These are phyloP conservation scores for Senecio squalidus DNA, from an alignment of 140 eudicot species.

Conservation along the genomic window DNA sequence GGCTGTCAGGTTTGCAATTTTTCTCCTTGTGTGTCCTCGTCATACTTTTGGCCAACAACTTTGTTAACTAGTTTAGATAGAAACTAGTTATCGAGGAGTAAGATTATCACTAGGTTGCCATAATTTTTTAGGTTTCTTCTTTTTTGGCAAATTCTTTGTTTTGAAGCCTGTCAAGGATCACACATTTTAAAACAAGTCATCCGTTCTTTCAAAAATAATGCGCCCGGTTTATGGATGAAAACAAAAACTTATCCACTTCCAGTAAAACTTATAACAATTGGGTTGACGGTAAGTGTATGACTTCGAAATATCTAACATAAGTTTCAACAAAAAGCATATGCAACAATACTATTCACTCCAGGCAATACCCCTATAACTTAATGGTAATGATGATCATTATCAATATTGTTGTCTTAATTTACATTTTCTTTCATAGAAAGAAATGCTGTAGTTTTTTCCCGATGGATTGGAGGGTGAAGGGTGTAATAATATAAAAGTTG, in stretches of 20 bases:
- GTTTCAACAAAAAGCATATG: too few species aligned
- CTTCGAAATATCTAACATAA: too few species aligned
- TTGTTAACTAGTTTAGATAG: constrained; percentile 4
- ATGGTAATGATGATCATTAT: too few species aligned
- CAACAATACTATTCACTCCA: too few species aligned
- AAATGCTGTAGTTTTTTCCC: too few species aligned
- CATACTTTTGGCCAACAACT: not conserved
- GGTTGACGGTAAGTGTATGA: too few species aligned
- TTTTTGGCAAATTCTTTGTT: not conserved
- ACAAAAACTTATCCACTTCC: not conserved
- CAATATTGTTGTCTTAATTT: too few species aligned
- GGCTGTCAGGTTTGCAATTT: constrained; percentile 52
- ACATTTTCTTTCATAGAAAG: too few species aligned
- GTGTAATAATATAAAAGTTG: too few species aligned
- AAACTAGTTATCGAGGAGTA: not conserved
- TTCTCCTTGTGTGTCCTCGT: not conserved
- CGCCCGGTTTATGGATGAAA: not conserved
- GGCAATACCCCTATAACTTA: too few species aligned
- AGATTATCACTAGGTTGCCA: not conserved
- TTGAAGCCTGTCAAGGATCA: not conserved
- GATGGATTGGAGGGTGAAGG: too few species aligned
- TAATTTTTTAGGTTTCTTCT: not conserved
- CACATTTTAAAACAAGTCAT: not conserved
- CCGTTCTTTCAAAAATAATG: not conserved
- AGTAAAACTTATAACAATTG: too few species aligned